Percentiles rank a stretch among this genome's conserved stretches.
Evolutionary conservation across 1,139 yeast species (phyloP).

Genomic region (Hansenula anomala): DNA sequence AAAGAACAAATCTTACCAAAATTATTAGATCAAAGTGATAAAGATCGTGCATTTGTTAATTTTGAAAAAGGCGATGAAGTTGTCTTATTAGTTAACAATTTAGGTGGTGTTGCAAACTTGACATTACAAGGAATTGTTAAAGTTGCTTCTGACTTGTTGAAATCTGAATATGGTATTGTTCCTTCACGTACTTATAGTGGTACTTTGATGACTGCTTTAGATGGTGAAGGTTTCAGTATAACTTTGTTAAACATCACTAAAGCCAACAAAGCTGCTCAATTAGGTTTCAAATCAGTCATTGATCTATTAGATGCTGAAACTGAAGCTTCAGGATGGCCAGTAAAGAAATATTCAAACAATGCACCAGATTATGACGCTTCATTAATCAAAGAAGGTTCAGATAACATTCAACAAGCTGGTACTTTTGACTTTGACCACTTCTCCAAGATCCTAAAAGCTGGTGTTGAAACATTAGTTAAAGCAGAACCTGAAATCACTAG

Average conservation of each 20-base stretch:
- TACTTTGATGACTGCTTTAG: conserved; percentile 78
- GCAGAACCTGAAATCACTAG: conserved; percentile 78
- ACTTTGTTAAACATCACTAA: conserved; percentile 66
- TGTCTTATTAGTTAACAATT: conserved; percentile 66
- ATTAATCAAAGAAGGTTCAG: conserved; percentile 28
- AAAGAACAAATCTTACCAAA: conserved; percentile 45
- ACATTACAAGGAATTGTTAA: conserved; percentile 66
- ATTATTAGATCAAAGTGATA: conserved; percentile 50
- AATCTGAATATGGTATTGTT: conserved; percentile 43
- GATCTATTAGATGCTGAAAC: conserved; percentile 63
- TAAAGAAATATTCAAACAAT: conserved; percentile 18
- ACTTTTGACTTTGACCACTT: conserved; percentile 30
- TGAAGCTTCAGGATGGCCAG: conserved; percentile 79
- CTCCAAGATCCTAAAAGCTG: conserved; percentile 34
- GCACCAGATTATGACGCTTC: conserved; percentile 32
- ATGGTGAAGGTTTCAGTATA: conserved; percentile 87
- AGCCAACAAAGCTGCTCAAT: conserved; percentile 32
- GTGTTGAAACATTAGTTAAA: conserved; percentile 45
- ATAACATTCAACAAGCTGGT: conserved; percentile 36
- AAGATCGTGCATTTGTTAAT: conserved; percentile 67
- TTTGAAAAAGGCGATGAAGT: conserved; percentile 61
- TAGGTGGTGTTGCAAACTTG: conserved; percentile 82
- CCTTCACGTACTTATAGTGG: conserved; percentile 71
- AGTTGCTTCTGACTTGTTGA: conserved; percentile 38
- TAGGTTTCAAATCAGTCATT: conserved; percentile 38